A percentile compares a stretch with the other conserved stretches of the same genome.
phyloP scores from a whole-genome alignment of 345 rosid genomes.

The Aquilaria yunnanensis region DNA sequence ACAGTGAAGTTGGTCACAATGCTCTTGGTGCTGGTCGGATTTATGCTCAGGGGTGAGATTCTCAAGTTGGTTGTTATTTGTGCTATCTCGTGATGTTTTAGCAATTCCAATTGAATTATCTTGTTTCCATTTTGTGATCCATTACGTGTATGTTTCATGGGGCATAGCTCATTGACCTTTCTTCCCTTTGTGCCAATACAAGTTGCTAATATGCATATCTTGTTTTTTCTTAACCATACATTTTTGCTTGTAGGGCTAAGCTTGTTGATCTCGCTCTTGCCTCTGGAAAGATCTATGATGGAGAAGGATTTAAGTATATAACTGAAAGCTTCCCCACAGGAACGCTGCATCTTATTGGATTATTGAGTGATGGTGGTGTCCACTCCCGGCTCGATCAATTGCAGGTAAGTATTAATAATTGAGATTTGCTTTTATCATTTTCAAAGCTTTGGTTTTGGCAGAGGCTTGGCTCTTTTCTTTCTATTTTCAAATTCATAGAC shows the following conservation, averaged over 20 bases:
- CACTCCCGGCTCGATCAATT: constrained; percentile 95
- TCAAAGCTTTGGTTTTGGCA: neutral
- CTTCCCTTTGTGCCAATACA: neutral
- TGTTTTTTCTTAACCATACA: neutral
- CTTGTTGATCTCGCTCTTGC: constrained; percentile 91
- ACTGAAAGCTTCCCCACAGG: constrained; percentile 46
- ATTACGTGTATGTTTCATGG: neutral
- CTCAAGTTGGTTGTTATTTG: neutral
- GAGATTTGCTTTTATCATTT: neutral
- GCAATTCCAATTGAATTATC: neutral
- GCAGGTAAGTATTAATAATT: constrained; percentile 36
- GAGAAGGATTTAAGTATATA: constrained; percentile 80
- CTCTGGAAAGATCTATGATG: constrained; percentile 78
- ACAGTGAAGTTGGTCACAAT: constrained; percentile 98
- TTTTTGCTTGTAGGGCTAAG: constrained; percentile 58
- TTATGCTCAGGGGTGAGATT: constrained; percentile 71
- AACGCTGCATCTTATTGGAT: constrained; percentile 83
- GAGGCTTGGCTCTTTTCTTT: neutral
- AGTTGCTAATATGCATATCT: too few species aligned
- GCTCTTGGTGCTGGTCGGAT: constrained; percentile 99
- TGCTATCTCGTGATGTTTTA: neutral
- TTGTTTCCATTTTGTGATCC: neutral
- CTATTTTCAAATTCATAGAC: neutral
- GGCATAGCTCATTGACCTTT: neutral
- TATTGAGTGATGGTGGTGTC: constrained; percentile 95